Conservation (phyloP, 306 rosid species). For the Cucurbita pepo region DNA sequence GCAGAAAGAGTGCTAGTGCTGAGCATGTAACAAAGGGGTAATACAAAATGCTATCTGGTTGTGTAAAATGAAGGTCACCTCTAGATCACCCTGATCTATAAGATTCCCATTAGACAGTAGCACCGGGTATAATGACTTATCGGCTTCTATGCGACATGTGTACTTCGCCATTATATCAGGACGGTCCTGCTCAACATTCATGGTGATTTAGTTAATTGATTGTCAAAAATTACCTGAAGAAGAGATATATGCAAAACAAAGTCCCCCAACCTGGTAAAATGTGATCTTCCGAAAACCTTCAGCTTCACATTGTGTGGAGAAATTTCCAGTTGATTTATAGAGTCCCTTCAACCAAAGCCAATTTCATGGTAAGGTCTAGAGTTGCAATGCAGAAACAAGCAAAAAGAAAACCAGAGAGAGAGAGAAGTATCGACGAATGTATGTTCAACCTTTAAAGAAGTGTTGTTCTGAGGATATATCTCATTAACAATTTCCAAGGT, state of each 20-base stretch:
- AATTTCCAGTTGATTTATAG: constrained; percentile 82
- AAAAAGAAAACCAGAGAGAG: neutral
- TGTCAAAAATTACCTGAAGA: neutral
- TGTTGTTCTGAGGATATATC: constrained; percentile 68
- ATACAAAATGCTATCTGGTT: neutral
- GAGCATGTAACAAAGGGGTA: neutral
- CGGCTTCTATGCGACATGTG: constrained; percentile 69
- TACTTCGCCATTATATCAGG: constrained; percentile 98
- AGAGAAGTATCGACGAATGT: neutral
- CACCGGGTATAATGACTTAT: constrained; percentile 79
- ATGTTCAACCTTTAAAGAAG: constrained; percentile 69
- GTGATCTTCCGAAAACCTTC: constrained; percentile 97
- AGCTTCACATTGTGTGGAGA: constrained; percentile 98
- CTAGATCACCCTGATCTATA: constrained; percentile 61
- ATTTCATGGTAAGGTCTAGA: constrained; percentile 7
- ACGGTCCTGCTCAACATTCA: constrained; percentile 55
- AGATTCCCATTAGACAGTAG: constrained; percentile 92
- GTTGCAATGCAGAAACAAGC: neutral
- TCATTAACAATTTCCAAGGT: constrained; percentile 66
- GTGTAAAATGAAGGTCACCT: constrained; percentile 35
- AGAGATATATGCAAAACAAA: neutral
- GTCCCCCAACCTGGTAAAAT: constrained; percentile 48
- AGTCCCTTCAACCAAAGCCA: constrained; percentile 56
- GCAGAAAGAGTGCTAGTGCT: constrained; percentile 11
- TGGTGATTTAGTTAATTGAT: constrained; percentile 15